A percentile compares a stretch with the other conserved stretches of the same genome.
Evolutionary conservation across 1,284 basidiomycete genomes (phyloP).

Genomic region (Bondarzewia mesenterica): DNA sequence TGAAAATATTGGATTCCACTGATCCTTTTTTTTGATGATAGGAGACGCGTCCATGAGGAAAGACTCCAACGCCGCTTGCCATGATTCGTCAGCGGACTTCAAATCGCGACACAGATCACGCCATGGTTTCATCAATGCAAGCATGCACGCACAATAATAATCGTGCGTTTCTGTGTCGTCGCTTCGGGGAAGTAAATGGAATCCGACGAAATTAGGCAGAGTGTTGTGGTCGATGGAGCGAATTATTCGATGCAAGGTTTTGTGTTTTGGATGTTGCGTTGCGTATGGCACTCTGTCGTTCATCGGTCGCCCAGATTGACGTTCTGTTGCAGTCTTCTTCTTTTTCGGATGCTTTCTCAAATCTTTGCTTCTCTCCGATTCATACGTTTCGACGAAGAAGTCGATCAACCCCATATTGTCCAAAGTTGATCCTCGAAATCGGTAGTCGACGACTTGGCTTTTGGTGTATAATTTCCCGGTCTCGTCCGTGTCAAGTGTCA

Average conservation of each 20-base stretch:
- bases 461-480: neutral
- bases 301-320: neutral
- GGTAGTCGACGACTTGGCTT: neutral
- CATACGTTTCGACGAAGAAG: neutral
- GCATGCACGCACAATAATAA: conserved; percentile 29
- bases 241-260: conserved; percentile 15
- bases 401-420: neutral
- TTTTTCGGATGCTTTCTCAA: neutral
- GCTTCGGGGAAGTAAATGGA: conserved; percentile 19
- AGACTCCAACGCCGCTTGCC: conserved; percentile 17
- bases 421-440: neutral
- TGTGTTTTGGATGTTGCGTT: neutral
- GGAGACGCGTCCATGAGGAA: conserved; percentile 8
- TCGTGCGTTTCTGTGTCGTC: conserved; percentile 18
- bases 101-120: conserved; percentile 19
- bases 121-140: conserved; percentile 34
- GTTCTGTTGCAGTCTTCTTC: neutral
- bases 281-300: neutral
- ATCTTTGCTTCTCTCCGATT: neutral
- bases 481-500: neutral
- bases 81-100: conserved; percentile 16
- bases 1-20: conserved; percentile 29
- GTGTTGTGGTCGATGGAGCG: conserved; percentile 22
- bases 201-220: conserved; percentile 25
- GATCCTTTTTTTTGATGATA: conserved; percentile 12